Conservation (phyloP, 139 green algal species). For the Monoraphidium neglectum region DNA sequence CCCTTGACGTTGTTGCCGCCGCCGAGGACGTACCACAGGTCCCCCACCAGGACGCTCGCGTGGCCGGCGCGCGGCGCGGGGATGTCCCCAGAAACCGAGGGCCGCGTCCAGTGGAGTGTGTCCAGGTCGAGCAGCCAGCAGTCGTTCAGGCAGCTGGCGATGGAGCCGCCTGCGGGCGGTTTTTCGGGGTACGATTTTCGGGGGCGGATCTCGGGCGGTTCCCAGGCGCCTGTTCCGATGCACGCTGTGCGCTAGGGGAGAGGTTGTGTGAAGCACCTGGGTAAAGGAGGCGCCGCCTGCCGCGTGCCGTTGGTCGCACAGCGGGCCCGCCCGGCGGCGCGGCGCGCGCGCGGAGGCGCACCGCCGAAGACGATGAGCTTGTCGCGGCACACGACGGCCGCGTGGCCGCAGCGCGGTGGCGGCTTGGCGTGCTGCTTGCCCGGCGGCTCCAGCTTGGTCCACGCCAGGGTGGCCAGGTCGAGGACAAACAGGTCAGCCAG, state of each 20-base stretch:
- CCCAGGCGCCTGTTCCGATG: background rate
- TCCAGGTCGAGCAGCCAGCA: slow-evolving; percentile 82
- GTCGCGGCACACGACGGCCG: slow-evolving; percentile 48
- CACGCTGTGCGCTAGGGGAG: background rate
- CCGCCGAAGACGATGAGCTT: slow-evolving; percentile 51
- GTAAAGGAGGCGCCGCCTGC: background rate
- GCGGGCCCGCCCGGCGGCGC: too few relatives aligned
- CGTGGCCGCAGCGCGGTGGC: slow-evolving; percentile 70
- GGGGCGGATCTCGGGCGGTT: background rate
- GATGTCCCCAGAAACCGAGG: slow-evolving; percentile 32
- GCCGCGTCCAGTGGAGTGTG: slow-evolving; percentile 62
- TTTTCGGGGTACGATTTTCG: background rate
- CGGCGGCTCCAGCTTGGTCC: background rate
- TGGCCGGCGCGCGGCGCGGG: slow-evolving; percentile 79
- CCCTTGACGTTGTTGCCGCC: slow-evolving; percentile 89
- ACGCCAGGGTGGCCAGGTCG: slow-evolving; percentile 68
- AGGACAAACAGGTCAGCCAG: slow-evolving; percentile 71
- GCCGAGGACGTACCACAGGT: slow-evolving; percentile 84
- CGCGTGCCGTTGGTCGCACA: too few relatives aligned
- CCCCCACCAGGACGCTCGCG: slow-evolving; percentile 63
- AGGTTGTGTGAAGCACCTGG: background rate
- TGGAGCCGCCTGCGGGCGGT: slow-evolving; percentile 66
- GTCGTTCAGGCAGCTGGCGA: slow-evolving; percentile 90
- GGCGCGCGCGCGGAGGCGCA: slow-evolving; percentile 5
- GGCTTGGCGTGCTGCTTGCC: slow-evolving; percentile 29